phyloP scores from a whole-genome alignment of 2,329 filamentous ascomycete species.

The Hymenotorrendiella dingleyae region DNA sequence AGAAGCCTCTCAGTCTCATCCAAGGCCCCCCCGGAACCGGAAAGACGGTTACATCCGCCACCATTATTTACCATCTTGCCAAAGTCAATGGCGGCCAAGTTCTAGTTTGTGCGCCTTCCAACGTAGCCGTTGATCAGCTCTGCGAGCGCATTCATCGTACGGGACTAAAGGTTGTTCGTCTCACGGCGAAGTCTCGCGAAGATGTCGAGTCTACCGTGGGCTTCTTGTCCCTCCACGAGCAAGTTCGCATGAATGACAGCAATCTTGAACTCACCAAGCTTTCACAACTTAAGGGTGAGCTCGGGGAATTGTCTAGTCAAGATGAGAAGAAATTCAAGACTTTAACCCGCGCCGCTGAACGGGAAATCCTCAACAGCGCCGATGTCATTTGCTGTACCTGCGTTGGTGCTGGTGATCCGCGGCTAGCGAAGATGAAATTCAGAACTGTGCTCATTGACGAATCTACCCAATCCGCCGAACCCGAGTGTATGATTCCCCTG shows the following conservation, averaged over 20 bases:
- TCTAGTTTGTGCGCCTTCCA: conserved; percentile 92
- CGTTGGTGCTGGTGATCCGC: conserved; percentile 92
- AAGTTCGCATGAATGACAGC: conserved; percentile 95
- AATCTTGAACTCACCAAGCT: conserved; percentile 91
- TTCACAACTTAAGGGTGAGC: conserved; percentile 83
- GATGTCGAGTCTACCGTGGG: conserved; percentile 98
- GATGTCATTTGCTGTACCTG: conserved; percentile 99
- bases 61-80: conserved; percentile 95
- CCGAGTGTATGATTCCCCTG: conserved; percentile 97
- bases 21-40: conserved; percentile 95
- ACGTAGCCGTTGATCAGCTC: conserved; percentile 96
- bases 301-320: conserved; percentile 86
- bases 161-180: conserved; percentile 89
- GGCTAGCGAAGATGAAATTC: conserved; percentile 95
- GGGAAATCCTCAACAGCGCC: conserved; percentile 89
- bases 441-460: conserved; percentile 97
- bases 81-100: conserved; percentile 95
- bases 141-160: conserved; percentile 95
- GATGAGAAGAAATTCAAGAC: conserved; percentile 99
- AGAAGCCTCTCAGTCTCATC: conserved; percentile 90
- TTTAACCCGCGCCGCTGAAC: conserved; percentile 85
- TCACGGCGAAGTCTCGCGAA: conserved; percentile 97
- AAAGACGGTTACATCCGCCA: conserved; percentile 97
- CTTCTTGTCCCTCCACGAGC: conserved; percentile 91
- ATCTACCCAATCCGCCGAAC: conserved; percentile 95